Base-by-base conservation (phyloP, 2,329 filamentous ascomycete species). In the Xylariomycetidae sp. region DNA sequence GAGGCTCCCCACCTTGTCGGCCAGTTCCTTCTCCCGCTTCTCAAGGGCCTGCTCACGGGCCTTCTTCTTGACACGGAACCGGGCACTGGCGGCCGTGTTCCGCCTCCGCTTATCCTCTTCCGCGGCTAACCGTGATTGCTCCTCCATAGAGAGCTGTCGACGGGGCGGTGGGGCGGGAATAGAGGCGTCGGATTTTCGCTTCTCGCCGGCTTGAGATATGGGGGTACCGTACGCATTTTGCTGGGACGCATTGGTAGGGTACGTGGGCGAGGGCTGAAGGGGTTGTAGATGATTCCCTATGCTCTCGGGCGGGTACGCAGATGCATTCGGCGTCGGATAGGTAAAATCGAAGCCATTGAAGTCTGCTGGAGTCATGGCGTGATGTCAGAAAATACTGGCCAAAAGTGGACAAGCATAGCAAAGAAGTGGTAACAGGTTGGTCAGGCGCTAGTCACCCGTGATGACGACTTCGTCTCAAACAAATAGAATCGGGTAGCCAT, bases 41-140 rank as follows among this genome's bases (percentile, higher is more conserved):
- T 90, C 86, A 33, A 94, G 77, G 7, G 85, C 83, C 61, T 89
- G 85, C 67, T 94, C 88, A 31, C 88, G 82, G 65, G 92, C 86
- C 77, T 94, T 94, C 82, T 94, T 94, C 79, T 94, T 94, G 57
- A 92, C 80, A 39, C 88, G 83, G 73, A 94, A 94, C 31, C 88
- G 83, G 13, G 88, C 88, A 46, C 82, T 88, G 35, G 88, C 88
- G 19, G 88, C 88, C 3, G 88, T 94, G 65, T 94, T 94, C 44
- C 88, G 80, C 38, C 87, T 80, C 31, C 88, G 82, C 67, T 94
- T 94, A 59, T 94, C 88, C 62, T 94, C 88, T 60, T 94, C 88
- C 15, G 87, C 87, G 10, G 83, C 83, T 5, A 80, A 48, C 25
- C 85, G 81, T 10, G 82, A 82, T 25, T 77, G 69, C 42, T 88